These are phyloP conservation scores for Pseudogymnoascus sp. DNA, from an alignment of 2,329 filamentous ascomycete species.

Conservation along the genomic window DNA sequence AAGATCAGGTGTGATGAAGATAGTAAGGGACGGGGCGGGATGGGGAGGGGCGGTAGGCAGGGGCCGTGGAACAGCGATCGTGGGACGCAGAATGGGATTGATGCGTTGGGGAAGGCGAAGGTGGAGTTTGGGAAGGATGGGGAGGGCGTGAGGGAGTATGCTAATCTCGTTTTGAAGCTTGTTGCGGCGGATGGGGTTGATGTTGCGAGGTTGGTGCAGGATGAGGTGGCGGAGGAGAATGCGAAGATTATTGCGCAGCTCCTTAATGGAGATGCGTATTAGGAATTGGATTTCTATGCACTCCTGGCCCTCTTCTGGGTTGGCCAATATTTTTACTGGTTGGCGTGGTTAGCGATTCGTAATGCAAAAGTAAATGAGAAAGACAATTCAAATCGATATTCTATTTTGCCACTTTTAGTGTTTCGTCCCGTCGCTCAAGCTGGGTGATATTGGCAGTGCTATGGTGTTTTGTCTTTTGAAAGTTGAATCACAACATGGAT, in stretches of 20 bases:
- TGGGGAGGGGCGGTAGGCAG: slow-evolving; percentile 8
- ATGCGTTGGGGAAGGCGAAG: slow-evolving; percentile 43
- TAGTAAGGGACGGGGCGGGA: not conserved
- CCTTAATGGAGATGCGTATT: slow-evolving; percentile 35
- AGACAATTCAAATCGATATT: too few relatives aligned
- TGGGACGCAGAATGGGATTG: slow-evolving; percentile 48
- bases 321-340: too few relatives aligned
- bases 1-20: too few relatives aligned
- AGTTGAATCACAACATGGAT: too few relatives aligned
- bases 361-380: too few relatives aligned
- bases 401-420: too few relatives aligned
- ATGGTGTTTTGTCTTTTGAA: too few relatives aligned
- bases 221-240: slow-evolving; percentile 39
- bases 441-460: too few relatives aligned
- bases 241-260: slow-evolving; percentile 42
- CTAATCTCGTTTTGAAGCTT: slow-evolving; percentile 45
- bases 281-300: not conserved
- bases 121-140: slow-evolving; percentile 45
- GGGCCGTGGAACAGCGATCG: slow-evolving; percentile 48
- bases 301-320: too few relatives aligned
- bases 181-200: slow-evolving; percentile 31
- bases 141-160: slow-evolving; percentile 53
- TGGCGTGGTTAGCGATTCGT: too few relatives aligned
- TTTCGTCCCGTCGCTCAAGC: too few relatives aligned
- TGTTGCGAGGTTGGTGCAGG: slow-evolving; percentile 33